A percentile compares a stretch with the other conserved stretches of the same genome.
Evolutionary conservation across 495 filamentous ascomycete genomes (phyloP).

Genomic region (Daldinia caldariorum): DNA sequence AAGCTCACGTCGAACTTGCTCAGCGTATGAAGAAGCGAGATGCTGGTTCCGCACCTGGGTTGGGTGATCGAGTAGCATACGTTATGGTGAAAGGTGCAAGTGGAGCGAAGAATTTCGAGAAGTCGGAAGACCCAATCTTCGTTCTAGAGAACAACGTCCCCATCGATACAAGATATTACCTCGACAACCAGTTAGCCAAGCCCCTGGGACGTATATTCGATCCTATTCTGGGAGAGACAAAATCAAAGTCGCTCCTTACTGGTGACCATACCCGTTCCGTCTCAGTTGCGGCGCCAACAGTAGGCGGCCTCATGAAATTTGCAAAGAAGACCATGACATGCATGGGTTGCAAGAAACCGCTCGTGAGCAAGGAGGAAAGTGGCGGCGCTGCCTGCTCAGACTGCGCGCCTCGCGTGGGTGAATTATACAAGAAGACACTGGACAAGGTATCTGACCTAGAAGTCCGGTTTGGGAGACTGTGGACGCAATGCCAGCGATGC

Average conservation of each 20-base stretch:
- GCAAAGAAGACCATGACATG: conserved; percentile 96
- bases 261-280: conserved; percentile 95
- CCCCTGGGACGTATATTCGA: conserved; percentile 96
- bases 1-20: conserved; percentile 94
- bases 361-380: conserved; percentile 78
- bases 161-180: conserved; percentile 98
- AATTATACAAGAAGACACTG: conserved; percentile 92
- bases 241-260: conserved; percentile 79
- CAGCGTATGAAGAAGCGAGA: conserved; percentile 97
- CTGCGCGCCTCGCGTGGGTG: conserved; percentile 84
- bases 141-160: conserved; percentile 98
- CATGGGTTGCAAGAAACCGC: conserved; percentile 98
- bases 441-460: conserved; percentile 90
- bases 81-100: conserved; percentile 94
- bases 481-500: conserved; percentile 98
- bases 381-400: conserved; percentile 88
- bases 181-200: conserved; percentile 97
- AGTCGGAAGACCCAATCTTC: conserved; percentile 94
- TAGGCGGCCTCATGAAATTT: conserved; percentile 98
- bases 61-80: conserved; percentile 97
- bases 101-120: conserved; percentile 92
- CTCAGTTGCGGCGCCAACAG: conserved; percentile 84
- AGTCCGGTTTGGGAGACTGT: conserved; percentile 89
- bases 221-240: conserved; percentile 92
- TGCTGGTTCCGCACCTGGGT: conserved; percentile 88